Evolutionary conservation across 305 asterid species (phyloP), one percentile per base, ranked within the genome.

Genomic region (Monarda citriodora): DNA sequence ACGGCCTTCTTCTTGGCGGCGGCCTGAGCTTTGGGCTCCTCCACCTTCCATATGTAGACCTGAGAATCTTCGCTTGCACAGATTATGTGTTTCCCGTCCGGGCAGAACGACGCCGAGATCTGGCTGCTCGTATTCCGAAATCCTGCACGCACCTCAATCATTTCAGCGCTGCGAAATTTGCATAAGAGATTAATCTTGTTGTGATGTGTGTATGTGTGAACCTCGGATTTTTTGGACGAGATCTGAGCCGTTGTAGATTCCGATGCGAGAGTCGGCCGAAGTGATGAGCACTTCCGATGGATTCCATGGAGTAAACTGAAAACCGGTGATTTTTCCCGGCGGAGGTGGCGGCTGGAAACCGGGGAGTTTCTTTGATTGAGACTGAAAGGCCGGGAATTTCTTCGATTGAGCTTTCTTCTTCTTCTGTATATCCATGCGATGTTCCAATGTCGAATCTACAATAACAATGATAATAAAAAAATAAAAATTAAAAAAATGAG

Each of bases 51-150:
- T 20, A 87, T 72, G 31, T 70, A 87, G 3, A 90, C 93, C 4
- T 85, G 85, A 20, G 83, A 77, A 60, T 90, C 97, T 67, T 87
- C 97, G 53, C 97, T 87, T 16, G 96, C 96, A 60, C 91, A 81
- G 40, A 90, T 63, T 44, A 87, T 70, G 37, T 87, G 84, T 42
- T 75, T 85, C 5, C 96, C 97, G 0, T 87, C 84, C 14, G 87
- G 76, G 41, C 78, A 81, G 69, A 77, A 90, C 0, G 85, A 70
- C 31, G 97, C 96, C 20, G 87, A 68, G 6, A 90, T 87, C 51
- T 90, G 97, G 82, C 95, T 90, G 77, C 83, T 85, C 0, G 89
- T 79, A 45, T 87, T 90, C 60, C 74, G 73, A 16, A 74, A 81
- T 40, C 97, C 97, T 87, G 84, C 32, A 9, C 7, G 9, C 12